Percentiles rank a stretch among this genome's conserved stretches.
Evolutionary conservation across 2,329 filamentous ascomycete species (phyloP).

Genomic region (Colletotrichum agaves): DNA sequence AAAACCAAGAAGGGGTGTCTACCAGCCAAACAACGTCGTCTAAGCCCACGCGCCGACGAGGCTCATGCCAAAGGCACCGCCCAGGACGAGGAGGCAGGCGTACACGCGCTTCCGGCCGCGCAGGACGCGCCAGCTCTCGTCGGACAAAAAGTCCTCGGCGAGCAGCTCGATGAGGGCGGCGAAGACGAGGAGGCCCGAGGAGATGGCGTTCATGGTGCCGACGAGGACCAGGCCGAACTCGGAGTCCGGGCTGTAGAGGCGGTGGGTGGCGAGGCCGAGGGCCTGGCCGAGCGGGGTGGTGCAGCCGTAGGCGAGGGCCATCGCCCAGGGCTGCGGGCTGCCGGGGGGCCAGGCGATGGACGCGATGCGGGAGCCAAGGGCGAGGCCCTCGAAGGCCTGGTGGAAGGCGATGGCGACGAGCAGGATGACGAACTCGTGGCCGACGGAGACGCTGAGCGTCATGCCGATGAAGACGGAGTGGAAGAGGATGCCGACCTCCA

Average conservation of each 20-base stretch:
- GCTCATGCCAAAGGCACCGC: conserved; percentile 71
- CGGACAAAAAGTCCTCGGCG: conserved; percentile 76
- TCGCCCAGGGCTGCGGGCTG: conserved; percentile 63
- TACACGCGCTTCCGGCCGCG: conserved; percentile 62
- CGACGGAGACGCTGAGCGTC: conserved; percentile 82
- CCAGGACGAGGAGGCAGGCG: conserved; percentile 67
- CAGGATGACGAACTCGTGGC: conserved; percentile 81
- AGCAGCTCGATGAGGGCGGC: conserved; percentile 78
- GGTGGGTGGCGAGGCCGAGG: conserved; percentile 76
- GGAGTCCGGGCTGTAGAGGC: conserved; percentile 74
- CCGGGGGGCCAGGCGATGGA: conserved; percentile 57
- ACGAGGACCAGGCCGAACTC: conserved; percentile 75
- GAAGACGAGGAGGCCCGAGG: conserved; percentile 76
- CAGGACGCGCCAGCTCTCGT: conserved; percentile 69
- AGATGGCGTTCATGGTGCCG: conserved; percentile 80
- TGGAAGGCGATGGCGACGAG: conserved; percentile 84
- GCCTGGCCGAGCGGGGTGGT: conserved; percentile 79
- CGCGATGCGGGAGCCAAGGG: conserved; percentile 72
- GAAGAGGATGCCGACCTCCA: conserved; percentile 83
- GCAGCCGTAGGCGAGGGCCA: conserved; percentile 68
- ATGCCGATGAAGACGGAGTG: conserved; percentile 87
- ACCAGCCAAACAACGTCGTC: conserved; percentile 6
- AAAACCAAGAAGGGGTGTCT: neutral
- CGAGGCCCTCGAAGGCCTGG: conserved; percentile 68
- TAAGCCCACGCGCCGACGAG: conserved; percentile 72